These are phyloP conservation scores for Dendrobium catenatum DNA, from an alignment of 106 monocot species.

Conservation along the genomic window DNA sequence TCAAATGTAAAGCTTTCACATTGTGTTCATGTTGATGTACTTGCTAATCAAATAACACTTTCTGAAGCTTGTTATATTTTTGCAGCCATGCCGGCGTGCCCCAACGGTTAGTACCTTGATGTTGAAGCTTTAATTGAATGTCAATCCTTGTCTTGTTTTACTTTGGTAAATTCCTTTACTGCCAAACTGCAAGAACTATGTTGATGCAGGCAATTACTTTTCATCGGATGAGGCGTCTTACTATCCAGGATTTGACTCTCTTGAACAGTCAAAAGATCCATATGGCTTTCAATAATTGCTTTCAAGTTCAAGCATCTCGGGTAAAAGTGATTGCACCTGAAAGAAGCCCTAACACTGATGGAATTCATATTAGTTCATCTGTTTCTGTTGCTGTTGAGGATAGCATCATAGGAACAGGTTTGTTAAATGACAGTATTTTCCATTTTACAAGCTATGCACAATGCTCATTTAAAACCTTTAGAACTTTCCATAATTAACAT, in stretches of 20 bases:
- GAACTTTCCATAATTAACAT: not conserved
- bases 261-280: slow-evolving; percentile 65
- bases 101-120: slow-evolving; percentile 44
- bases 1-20: slow-evolving; percentile 37
- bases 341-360: slow-evolving; percentile 69
- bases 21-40: not conserved
- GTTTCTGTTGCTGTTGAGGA: slow-evolving; percentile 35
- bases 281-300: slow-evolving; percentile 54
- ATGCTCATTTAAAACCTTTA: not conserved
- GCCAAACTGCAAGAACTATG: not conserved
- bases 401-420: slow-evolving; percentile 56
- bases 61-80: slow-evolving; percentile 13
- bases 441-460: not conserved
- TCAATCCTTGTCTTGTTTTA: not conserved
- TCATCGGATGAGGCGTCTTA: slow-evolving; percentile 49
- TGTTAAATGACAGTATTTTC: not conserved
- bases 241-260: slow-evolving; percentile 40
- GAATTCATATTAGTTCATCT: slow-evolving; percentile 67
- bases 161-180: not conserved
- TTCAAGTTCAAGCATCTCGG: slow-evolving; percentile 32
- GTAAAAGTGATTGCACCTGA: slow-evolving; percentile 55
- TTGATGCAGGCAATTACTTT: slow-evolving; percentile 66
- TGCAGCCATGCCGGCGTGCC: slow-evolving; percentile 71
- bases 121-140: slow-evolving; percentile 6
- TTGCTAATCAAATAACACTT: not conserved